Conservation (phyloP, 495 filamentous ascomycete species). For the Penicillium fimorum region DNA sequence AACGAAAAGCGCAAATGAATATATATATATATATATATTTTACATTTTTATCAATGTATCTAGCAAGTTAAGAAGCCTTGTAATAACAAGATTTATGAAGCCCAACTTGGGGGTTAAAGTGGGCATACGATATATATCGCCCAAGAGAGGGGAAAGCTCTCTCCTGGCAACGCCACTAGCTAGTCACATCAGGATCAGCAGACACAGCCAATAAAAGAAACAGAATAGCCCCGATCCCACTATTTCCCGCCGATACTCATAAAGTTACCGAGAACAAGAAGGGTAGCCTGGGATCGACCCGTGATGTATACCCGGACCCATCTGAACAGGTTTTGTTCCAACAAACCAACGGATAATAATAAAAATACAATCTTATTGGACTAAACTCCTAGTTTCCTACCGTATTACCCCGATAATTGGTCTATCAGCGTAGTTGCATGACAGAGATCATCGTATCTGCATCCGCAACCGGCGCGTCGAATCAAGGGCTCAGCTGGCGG, state of each 20-base stretch:
- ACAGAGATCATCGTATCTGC: constrained; percentile 5
- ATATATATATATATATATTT: not conserved
- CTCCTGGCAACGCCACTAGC: constrained; percentile 1
- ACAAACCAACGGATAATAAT: not conserved
- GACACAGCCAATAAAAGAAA: constrained; percentile 6
- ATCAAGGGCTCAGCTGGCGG: constrained; percentile 11
- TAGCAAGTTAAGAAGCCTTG: not conserved
- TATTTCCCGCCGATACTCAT: not conserved
- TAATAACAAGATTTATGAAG: not conserved
- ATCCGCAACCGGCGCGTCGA: constrained; percentile 13
- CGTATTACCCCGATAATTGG: constrained; percentile 3
- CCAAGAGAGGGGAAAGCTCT: constrained; percentile 10
- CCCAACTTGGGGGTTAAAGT: not conserved
- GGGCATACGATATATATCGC: not conserved
- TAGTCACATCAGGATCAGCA: constrained; percentile 5
- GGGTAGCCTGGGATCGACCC: not conserved
- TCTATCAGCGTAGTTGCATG: not conserved
- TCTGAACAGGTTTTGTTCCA: not conserved
- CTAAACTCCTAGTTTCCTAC: not conserved
- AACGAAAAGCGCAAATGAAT: not conserved
- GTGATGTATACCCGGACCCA: not conserved
- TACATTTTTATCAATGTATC: not conserved
- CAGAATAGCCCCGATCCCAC: not conserved
- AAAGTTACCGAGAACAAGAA: not conserved
- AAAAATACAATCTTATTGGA: not conserved